Evolutionary conservation across 202 grass and related monocot species (phyloP), one percentile per base, ranked within the genome.

Genomic region (Bolboschoenoplectus hybrid): DNA sequence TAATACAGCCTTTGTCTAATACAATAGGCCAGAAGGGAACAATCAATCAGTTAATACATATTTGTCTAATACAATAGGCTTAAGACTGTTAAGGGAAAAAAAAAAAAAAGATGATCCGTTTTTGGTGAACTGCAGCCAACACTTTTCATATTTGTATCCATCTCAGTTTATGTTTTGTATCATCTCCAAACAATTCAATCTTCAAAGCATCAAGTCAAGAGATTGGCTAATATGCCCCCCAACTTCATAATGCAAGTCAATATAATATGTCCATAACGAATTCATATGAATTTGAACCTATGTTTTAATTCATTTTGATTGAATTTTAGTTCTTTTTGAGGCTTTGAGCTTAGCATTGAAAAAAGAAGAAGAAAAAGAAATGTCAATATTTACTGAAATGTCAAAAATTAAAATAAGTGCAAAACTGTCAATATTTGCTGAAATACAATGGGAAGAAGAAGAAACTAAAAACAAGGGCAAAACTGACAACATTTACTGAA

Each of bases 1-100:
- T 39, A 98, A 43, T 85, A 91, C 86, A 51, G 91, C 88, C 87
- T 91, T 93, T 74, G 88, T 90, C 95, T 93, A 84, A 73, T 85
- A 88, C 46, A 36, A 38, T 49, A 89, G 16, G 63, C 71, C 86
- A 78, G 87, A 75, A 3, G 70, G 8, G 12, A 84, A 89, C 61
- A 77, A 34, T 87, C 10, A 88, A 17, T 4, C 84, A 81, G 69
- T 6, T 35, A 63, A 16, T 65, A 64, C 16, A 0, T 91, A 26
- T 26, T 26, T 26, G 26, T 26, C 26, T 26, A 26, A 26, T 26
- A 26, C 26, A 26, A 60, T 5, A 41, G 1, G 80, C 64, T 41
- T 43, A 56, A 85, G 67, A 67, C 64, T 67, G 34, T 4, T 39
- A 12, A 1, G 4, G 26, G 0, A 26, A 26, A 26, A 4, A 3